Evolutionary conservation across 495 filamentous ascomycete genomes (phyloP), one percentile per base, ranked within the genome.

Genomic region (Elasticomyces elasticus): DNA sequence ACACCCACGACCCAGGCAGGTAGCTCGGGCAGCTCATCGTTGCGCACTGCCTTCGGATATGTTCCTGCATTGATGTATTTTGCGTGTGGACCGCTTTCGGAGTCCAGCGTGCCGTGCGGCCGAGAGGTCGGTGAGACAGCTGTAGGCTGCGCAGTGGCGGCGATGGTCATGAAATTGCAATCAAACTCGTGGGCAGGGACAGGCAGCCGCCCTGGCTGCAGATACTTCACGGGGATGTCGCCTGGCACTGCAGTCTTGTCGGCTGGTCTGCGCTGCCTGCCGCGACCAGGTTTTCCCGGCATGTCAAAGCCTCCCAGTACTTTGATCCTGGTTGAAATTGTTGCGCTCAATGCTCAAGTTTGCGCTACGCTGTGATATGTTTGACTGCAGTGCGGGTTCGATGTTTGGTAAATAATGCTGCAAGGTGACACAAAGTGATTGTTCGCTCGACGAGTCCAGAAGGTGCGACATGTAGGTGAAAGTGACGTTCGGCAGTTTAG

Each of bases 1-100:
- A 48, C 5, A 13, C 51, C 51, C 20, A 55, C 47, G 0, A 28
- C 13, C 56, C 55, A 58, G 1, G 2, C 6, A 12, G 55, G 55
- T 42, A 58, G 6, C 11, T 43, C 48, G 24, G 55, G 50, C 2
- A 55, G 50, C 23, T 19, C 43, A n/a, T 27, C 35, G 19, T 25
- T 19, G 2, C 15, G 40, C 42, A 45, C 13, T 23, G 22, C 25
- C 5, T 17, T 15, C 24, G 42, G 25, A 23, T 26, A 5, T 3
- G 19, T 15, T 3, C 2, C 19, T 17, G 35, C 12, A 2, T 40
- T 3, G 5, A 17, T n/a, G 4, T 40, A 15, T 15, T 5, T 40
- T 15, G 35, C 30, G 30, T 7, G 30, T 7, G 30, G 30, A 7
- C 30, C 30, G 15, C 7, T 33, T n/a, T n/a, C n/a, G n/a, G n/a